These are phyloP conservation scores for Aureobasidium sp. DNA, from an alignment of 2,329 filamentous ascomycete genomes.

Conservation along the genomic window DNA sequence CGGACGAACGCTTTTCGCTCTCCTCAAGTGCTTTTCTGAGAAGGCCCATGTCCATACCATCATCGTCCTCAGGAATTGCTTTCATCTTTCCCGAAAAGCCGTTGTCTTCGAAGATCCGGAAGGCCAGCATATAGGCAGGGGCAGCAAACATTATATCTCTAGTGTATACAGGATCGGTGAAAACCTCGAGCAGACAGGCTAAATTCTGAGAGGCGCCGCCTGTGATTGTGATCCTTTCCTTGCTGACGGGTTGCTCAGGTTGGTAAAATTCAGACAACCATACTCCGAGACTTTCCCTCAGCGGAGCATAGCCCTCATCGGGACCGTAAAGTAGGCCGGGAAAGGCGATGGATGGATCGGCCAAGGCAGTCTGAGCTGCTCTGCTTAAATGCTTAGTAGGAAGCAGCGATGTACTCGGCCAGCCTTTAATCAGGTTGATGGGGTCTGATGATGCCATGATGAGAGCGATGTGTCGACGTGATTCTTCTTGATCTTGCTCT, in stretches of 20 bases:
- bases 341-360: conserved; percentile 48
- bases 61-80: conserved; percentile 66
- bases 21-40: conserved; percentile 44
- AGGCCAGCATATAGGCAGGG: conserved; percentile 78
- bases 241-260: conserved; percentile 33
- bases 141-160: conserved; percentile 70
- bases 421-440: conserved; percentile 61
- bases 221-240: conserved; percentile 65
- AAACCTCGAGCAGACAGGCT: conserved; percentile 68
- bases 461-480: neutral
- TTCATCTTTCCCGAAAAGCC: conserved; percentile 59
- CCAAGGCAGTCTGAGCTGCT: conserved; percentile 54
- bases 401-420: conserved; percentile 58
- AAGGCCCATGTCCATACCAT: conserved; percentile 63
- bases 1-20: conserved; percentile 35
- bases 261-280: conserved; percentile 63
- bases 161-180: conserved; percentile 70
- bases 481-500: no score
- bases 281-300: conserved; percentile 57
- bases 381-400: conserved; percentile 54
- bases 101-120: conserved; percentile 74
- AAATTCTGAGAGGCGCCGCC: conserved; percentile 81
- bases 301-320: conserved; percentile 61
- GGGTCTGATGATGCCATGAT: conserved; percentile 15
- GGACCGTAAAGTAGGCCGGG: conserved; percentile 72